A percentile compares a stretch with the other conserved stretches of the same genome.
phyloP scores from a whole-genome alignment of 2,329 filamentous ascomycete genomes.

The Fusarium scirpi region DNA sequence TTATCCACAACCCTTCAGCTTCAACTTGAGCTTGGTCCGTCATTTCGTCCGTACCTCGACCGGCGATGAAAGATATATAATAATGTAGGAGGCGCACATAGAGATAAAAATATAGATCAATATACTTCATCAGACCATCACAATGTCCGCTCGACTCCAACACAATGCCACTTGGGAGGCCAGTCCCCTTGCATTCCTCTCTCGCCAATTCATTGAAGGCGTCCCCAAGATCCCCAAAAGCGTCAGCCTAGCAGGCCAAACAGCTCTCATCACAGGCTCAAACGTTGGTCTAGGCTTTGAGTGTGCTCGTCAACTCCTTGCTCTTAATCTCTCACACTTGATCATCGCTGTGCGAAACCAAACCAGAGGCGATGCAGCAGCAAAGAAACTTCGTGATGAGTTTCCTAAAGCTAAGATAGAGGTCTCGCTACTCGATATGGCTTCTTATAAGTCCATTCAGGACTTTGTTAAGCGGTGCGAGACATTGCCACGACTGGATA shows the following conservation, averaged over 20 bases:
- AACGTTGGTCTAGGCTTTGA: constrained; percentile 64
- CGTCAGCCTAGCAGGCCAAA: constrained; percentile 51
- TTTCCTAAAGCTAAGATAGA: constrained; percentile 55
- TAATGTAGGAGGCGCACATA: background rate
- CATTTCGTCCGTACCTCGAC: constrained; percentile 29
- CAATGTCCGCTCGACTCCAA: constrained; percentile 41
- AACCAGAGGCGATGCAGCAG: constrained; percentile 58
- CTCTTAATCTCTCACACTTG: constrained; percentile 55
- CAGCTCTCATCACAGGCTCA: constrained; percentile 62
- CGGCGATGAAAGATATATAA: constrained; percentile 28
- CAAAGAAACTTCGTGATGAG: constrained; percentile 28
- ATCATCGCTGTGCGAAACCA: constrained; percentile 61
- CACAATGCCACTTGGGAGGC: constrained; percentile 40
- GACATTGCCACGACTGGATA: constrained; percentile 55
- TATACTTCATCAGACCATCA: background rate
- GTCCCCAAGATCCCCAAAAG: constrained; percentile 42
- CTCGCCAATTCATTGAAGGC: constrained; percentile 42
- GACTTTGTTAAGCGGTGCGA: constrained; percentile 54
- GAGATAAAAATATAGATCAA: background rate
- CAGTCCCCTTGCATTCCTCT: constrained; percentile 41
- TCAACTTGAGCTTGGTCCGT: constrained; percentile 6
- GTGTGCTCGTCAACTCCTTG: constrained; percentile 57
- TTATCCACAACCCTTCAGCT: background rate
- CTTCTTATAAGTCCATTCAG: constrained; percentile 58
- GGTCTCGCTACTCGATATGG: constrained; percentile 63